These are phyloP conservation scores for Lomentospora prolificans DNA, from an alignment of 2,329 filamentous ascomycete genomes.

Conservation along the genomic window DNA sequence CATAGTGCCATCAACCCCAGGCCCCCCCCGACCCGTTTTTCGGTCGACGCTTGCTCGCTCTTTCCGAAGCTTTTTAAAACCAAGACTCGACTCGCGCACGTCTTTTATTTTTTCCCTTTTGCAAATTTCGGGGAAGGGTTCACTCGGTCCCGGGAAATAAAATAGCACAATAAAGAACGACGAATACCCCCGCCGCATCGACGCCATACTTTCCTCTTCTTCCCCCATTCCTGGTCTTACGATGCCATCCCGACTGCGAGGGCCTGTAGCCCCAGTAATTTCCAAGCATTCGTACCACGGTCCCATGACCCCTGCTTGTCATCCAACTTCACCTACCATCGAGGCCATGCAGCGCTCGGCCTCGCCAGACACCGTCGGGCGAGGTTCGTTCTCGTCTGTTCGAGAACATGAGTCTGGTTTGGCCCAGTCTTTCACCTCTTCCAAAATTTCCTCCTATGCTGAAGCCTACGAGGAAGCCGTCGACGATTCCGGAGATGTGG, in stretches of 20 bases:
- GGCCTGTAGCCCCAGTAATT: slow-evolving; percentile 6
- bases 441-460: slow-evolving; percentile 51
- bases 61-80: neutral
- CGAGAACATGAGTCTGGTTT: slow-evolving; percentile 49
- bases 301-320: neutral
- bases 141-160: neutral
- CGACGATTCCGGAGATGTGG: slow-evolving; percentile 39
- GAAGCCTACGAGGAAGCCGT: slow-evolving; percentile 38
- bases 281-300: slow-evolving; percentile 4
- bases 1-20: neutral
- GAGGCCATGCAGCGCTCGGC: slow-evolving; percentile 7
- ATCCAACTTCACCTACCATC: neutral
- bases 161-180: neutral
- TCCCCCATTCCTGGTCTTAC: neutral
- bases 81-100: neutral
- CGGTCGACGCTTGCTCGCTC: neutral
- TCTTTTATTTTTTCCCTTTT: neutral
- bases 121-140: neutral
- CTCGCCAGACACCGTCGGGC: slow-evolving; percentile 7
- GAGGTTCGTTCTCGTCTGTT: slow-evolving; percentile 48
- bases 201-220: neutral
- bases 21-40: neutral
- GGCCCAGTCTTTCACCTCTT: slow-evolving; percentile 52
- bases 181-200: neutral
- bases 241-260: slow-evolving; percentile 8